Evolutionary conservation across 2,329 filamentous ascomycete species (phyloP).

Genomic region (Nakataea oryzae): DNA sequence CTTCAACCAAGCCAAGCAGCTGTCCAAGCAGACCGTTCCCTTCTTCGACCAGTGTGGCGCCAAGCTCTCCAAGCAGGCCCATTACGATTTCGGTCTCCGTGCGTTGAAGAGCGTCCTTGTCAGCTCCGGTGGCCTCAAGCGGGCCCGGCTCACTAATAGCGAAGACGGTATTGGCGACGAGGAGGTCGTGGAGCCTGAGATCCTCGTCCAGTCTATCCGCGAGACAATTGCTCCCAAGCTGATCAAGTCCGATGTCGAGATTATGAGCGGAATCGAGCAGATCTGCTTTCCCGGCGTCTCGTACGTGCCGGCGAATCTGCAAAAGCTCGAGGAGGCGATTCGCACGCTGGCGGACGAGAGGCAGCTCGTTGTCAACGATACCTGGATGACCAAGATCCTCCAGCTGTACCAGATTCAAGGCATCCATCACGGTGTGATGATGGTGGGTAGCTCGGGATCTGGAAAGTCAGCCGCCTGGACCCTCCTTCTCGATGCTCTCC

Average conservation of each 20-base stretch:
- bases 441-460: slow-evolving; percentile 96
- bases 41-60: slow-evolving; percentile 90
- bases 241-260: slow-evolving; percentile 82
- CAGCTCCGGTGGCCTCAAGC: slow-evolving; percentile 92
- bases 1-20: slow-evolving; percentile 88
- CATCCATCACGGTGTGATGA: slow-evolving; percentile 99
- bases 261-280: slow-evolving; percentile 74
- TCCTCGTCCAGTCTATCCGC: slow-evolving; percentile 95
- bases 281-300: slow-evolving; percentile 86
- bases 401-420: slow-evolving; percentile 97
- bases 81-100: slow-evolving; percentile 98
- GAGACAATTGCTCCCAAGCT: slow-evolving; percentile 98
- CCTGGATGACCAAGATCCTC: slow-evolving; percentile 95
- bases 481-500: slow-evolving; percentile 79
- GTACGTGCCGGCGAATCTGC: slow-evolving; percentile 83
- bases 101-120: slow-evolving; percentile 97
- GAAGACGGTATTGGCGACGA: slow-evolving; percentile 51
- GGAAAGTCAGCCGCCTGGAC: slow-evolving; percentile 97
- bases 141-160: slow-evolving; percentile 57
- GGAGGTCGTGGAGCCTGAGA: slow-evolving; percentile 81
- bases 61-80: slow-evolving; percentile 84
- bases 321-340: slow-evolving; percentile 71
- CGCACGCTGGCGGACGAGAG: slow-evolving; percentile 72
- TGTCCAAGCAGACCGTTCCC: slow-evolving; percentile 92
- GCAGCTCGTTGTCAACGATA: slow-evolving; percentile 81